These are phyloP conservation scores for Gaeumannomyces tritici DNA, from an alignment of 2,329 filamentous ascomycete species.

Conservation along the genomic window DNA sequence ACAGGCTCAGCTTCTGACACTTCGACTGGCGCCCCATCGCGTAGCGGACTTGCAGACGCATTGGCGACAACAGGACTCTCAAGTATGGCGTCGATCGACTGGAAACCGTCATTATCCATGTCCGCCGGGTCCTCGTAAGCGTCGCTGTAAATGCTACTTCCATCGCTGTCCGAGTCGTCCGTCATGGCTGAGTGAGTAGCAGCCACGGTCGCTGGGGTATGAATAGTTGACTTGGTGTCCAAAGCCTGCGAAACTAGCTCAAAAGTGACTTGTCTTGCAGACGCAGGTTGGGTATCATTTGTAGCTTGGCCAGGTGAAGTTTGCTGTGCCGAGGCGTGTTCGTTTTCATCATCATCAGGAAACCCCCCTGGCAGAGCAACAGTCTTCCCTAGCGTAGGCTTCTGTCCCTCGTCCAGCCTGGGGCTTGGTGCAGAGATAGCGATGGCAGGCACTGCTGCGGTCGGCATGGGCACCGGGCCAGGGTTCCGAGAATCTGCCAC, in stretches of 20 bases:
- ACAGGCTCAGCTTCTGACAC: not conserved
- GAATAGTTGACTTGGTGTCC: constrained; percentile 8
- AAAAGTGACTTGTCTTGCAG: constrained; percentile 8
- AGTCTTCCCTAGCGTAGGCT: constrained; percentile 10
- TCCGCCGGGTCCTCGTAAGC: constrained; percentile 66
- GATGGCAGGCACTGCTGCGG: constrained; percentile 18
- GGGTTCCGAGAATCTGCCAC: not conserved
- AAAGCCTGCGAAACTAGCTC: constrained; percentile 13
- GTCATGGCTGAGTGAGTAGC: constrained; percentile 12
- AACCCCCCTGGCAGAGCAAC: constrained; percentile 49
- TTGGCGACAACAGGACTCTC: constrained; percentile 39
- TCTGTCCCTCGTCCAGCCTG: constrained; percentile 15
- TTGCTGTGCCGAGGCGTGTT: not conserved
- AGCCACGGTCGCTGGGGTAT: constrained; percentile 12
- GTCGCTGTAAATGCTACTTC: constrained; percentile 60
- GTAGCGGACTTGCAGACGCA: not conserved
- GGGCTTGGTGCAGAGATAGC: constrained; percentile 28
- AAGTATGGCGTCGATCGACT: constrained; percentile 64
- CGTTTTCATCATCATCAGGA: constrained; percentile 31
- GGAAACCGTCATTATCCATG: constrained; percentile 55
- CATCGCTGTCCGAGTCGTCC: constrained; percentile 21
- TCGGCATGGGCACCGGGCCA: constrained; percentile 20
- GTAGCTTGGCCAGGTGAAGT: not conserved
- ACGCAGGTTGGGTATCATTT: not conserved
- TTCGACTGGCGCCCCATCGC: too few relatives aligned